phyloP scores from a whole-genome alignment of 2,329 filamentous ascomycete genomes.

The Ophioceras dolichostomum region DNA sequence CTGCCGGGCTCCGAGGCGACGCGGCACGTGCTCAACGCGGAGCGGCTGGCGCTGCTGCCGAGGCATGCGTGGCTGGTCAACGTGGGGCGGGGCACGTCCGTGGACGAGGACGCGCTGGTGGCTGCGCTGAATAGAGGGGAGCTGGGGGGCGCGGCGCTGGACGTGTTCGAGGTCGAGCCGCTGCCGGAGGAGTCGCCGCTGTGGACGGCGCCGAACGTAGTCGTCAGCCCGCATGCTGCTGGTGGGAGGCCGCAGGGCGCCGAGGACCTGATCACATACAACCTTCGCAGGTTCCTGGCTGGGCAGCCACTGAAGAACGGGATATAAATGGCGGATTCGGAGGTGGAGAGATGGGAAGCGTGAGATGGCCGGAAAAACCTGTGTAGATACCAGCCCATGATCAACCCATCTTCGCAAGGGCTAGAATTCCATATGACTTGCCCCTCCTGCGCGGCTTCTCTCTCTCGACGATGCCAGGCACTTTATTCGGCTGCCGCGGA shows the following conservation, averaged over 20 bases:
- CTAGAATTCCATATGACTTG: too few species aligned
- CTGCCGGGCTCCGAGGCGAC: constrained; percentile 27
- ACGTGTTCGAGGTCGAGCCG: constrained; percentile 27
- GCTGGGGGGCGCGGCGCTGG: constrained; percentile 35
- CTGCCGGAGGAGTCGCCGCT: constrained; percentile 9
- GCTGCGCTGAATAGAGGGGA: constrained; percentile 28
- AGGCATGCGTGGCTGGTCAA: constrained; percentile 31
- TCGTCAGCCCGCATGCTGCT: constrained; percentile 26
- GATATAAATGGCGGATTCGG: too few species aligned
- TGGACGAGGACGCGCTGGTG: constrained; percentile 36
- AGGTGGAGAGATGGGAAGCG: too few species aligned
- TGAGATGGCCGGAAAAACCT: too few species aligned
- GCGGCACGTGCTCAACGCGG: constrained; percentile 24
- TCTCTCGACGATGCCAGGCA: too few species aligned
- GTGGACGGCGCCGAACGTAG: constrained; percentile 11
- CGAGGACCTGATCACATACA: constrained; percentile 47
- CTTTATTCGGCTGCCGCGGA: too few species aligned
- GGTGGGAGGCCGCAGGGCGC: constrained; percentile 48
- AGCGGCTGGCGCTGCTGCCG: constrained; percentile 24
- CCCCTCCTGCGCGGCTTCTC: too few species aligned
- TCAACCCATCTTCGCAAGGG: too few species aligned
- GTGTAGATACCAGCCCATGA: too few species aligned
- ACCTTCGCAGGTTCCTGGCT: constrained; percentile 46
- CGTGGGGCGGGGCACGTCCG: constrained; percentile 29
- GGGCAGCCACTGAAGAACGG: constrained; percentile 45